Conservation (phyloP, 106 monocot genomes). For the Phalaenopsis equestris region DNA sequence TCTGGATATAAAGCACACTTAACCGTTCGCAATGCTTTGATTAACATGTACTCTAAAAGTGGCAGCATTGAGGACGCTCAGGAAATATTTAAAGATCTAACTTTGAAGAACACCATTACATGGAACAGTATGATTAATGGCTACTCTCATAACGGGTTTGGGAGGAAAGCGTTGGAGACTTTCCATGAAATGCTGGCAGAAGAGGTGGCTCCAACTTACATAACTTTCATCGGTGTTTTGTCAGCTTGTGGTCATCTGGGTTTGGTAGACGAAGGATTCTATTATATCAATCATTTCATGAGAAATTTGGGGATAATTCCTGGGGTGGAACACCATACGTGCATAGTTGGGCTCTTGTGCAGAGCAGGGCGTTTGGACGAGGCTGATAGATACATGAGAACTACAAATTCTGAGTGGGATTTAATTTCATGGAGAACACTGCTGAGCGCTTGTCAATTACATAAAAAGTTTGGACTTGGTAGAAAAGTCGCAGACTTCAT, state of each 20-base stretch:
- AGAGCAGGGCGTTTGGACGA: constrained; percentile 40
- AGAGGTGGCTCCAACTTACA: constrained; percentile 31
- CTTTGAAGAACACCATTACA: constrained; percentile 35
- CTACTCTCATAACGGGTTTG: constrained; percentile 48
- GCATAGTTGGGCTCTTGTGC: constrained; percentile 56
- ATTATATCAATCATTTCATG: constrained; percentile 44
- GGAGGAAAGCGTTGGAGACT: constrained; percentile 38
- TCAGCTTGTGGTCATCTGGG: constrained; percentile 55
- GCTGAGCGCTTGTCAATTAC: constrained; percentile 41
- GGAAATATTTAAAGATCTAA: constrained; percentile 34
- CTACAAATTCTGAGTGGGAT: constrained; percentile 39
- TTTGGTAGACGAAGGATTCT: constrained; percentile 41
- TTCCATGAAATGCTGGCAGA: constrained; percentile 40
- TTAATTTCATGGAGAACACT: constrained; percentile 60
- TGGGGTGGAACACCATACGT: constrained; percentile 63
- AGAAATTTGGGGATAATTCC: constrained; percentile 34
- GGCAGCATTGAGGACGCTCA: constrained; percentile 41
- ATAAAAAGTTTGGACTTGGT: constrained; percentile 41
- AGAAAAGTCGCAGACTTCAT: constrained; percentile 39
- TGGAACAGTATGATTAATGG: constrained; percentile 72
- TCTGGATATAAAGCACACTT: constrained; percentile 24
- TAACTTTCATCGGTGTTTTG: constrained; percentile 59
- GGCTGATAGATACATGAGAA: constrained; percentile 43
- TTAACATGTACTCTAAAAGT: constrained; percentile 66
- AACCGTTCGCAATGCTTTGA: constrained; percentile 45